phyloP scores from a whole-genome alignment of 352 stramenopile genomes.

The Aphanomyces stellatus region DNA sequence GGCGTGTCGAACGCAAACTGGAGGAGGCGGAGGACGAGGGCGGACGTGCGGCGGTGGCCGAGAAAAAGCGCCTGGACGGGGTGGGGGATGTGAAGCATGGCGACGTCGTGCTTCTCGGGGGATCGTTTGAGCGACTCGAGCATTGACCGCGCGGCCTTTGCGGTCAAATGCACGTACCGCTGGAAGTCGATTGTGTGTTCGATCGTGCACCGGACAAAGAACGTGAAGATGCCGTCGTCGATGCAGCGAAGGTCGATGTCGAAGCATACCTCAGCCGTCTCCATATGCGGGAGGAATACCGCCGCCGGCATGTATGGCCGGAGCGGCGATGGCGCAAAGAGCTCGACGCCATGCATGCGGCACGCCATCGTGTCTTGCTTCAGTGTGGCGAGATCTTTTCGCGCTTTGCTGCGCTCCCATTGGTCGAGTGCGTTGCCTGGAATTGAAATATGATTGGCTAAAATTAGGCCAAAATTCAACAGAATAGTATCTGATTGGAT shows the following conservation, averaged over 20 bases:
- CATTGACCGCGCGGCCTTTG: neutral
- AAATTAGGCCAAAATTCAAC: too few relatives aligned
- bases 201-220: neutral
- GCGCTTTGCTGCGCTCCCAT: too few relatives aligned
- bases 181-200: neutral
- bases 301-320: neutral
- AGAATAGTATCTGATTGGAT: too few relatives aligned
- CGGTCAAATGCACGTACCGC: constrained; percentile 1
- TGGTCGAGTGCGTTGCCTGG: too few relatives aligned
- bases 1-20: constrained; percentile 5
- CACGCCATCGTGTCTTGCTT: neutral
- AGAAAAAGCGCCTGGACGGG: neutral
- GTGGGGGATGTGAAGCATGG: neutral
- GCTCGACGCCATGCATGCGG: neutral
- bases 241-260: neutral
- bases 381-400: too few relatives aligned
- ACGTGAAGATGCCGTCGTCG: constrained; percentile 13
- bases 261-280: neutral
- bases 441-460: too few relatives aligned
- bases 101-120: neutral
- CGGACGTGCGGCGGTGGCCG: neutral
- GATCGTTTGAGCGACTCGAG: neutral
- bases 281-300: neutral
- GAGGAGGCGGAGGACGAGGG: neutral
- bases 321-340: neutral